phyloP scores from a whole-genome alignment of 176 grass and related monocot species.

The Tuctoria greenei region DNA sequence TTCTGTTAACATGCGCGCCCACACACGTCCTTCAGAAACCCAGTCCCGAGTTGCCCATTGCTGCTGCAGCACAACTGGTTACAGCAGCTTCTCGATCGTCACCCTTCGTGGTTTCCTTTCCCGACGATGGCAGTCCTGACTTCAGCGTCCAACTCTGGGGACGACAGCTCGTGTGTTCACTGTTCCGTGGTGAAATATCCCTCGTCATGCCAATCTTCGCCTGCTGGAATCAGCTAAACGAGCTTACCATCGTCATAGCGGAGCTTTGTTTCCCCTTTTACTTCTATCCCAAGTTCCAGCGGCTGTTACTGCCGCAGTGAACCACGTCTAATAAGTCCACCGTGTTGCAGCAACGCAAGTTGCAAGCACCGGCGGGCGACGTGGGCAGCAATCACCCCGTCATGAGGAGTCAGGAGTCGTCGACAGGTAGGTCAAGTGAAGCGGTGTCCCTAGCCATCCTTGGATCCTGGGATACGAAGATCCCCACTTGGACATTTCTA shows the following conservation, averaged over 20 bases:
- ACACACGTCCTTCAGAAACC: not conserved
- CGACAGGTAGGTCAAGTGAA: constrained; percentile 22
- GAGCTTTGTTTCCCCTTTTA: too few species aligned
- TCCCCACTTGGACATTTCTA: not conserved
- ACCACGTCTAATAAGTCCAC: not conserved
- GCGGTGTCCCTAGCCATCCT: not conserved
- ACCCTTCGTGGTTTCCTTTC: not conserved
- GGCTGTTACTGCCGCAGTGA: not conserved
- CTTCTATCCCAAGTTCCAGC: not conserved
- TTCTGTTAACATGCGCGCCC: too few species aligned
- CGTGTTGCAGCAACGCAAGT: not conserved
- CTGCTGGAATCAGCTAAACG: not conserved
- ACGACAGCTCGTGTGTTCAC: not conserved
- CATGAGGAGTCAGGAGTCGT: constrained; percentile 22
- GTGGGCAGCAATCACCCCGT: not conserved
- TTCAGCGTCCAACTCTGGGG: not conserved
- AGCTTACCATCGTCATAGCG: not conserved
- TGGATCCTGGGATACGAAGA: constrained; percentile 28
- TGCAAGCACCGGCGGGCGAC: not conserved
- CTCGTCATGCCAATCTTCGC: not conserved
- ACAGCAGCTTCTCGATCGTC: not conserved
- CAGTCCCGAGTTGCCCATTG: not conserved
- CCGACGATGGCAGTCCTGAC: too few species aligned
- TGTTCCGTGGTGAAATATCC: not conserved
- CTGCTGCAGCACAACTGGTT: not conserved